Conservation (phyloP, 2,329 filamentous ascomycete genomes). For the Zymoseptoria crescenta region DNA sequence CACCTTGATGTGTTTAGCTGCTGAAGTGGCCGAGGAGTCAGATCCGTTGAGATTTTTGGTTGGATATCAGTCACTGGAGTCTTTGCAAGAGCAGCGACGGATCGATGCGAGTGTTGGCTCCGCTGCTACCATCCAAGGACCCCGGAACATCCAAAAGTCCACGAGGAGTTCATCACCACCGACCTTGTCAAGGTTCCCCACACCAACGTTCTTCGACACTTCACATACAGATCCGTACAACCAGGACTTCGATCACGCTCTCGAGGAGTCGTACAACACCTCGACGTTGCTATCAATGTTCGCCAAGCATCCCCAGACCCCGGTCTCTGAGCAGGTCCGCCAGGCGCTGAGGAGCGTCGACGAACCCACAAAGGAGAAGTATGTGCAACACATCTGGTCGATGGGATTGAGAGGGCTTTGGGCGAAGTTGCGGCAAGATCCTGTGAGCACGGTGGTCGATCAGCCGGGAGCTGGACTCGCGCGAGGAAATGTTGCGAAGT, state of each 20-base stretch:
- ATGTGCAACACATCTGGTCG: neutral
- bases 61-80: neutral
- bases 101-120: neutral
- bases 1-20: neutral
- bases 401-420: neutral
- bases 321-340: neutral
- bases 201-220: neutral
- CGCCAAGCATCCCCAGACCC: neutral
- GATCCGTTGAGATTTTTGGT: slow-evolving; percentile 2
- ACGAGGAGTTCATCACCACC: neutral
- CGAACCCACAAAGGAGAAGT: neutral
- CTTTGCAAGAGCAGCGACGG: neutral
- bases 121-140: neutral
- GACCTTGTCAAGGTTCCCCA: neutral
- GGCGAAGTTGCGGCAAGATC: neutral
- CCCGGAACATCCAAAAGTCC: neutral
- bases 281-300: neutral
- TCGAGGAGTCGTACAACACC: slow-evolving; percentile 3
- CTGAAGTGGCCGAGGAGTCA: neutral
- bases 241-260: neutral
- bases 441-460: neutral
- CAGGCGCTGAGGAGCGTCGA: neutral
- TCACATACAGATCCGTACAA: neutral
- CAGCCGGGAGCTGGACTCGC: neutral
- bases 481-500: too few relatives aligned